Evolutionary conservation across 805 yeast species (phyloP).

Genomic region (Spathaspora hagerdaliae): DNA sequence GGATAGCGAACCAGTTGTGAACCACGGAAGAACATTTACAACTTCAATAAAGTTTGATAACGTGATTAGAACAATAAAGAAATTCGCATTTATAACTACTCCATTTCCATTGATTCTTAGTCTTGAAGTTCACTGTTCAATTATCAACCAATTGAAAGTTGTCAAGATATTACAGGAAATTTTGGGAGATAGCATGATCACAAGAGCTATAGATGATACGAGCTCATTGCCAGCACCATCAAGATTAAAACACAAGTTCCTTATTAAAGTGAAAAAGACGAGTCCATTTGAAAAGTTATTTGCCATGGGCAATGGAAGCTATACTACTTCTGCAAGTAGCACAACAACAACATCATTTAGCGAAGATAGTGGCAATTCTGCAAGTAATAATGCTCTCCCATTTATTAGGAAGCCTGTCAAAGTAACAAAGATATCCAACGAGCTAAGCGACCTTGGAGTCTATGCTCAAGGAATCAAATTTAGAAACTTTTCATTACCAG

Average conservation of each 20-base stretch:
- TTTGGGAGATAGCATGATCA: slow-evolving; percentile 56
- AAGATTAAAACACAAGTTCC: slow-evolving; percentile 62
- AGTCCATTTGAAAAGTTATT: slow-evolving; percentile 14
- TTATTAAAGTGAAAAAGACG: slow-evolving; percentile 75
- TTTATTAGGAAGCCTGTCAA: slow-evolving; percentile 18
- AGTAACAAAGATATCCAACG: slow-evolving; percentile 26
- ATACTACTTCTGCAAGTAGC: slow-evolving; percentile 12
- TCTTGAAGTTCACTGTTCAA: slow-evolving; percentile 76
- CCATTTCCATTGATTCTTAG: slow-evolving; percentile 85
- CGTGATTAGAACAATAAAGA: slow-evolving; percentile 69
- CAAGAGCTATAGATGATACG: slow-evolving; percentile 29
- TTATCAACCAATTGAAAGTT: slow-evolving; percentile 61
- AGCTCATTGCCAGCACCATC: slow-evolving; percentile 65
- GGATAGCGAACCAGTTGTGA: slow-evolving; percentile 70
- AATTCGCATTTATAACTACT: slow-evolving; percentile 84
- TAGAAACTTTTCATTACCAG: slow-evolving; percentile 79
- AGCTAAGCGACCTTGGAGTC: slow-evolving; percentile 60
- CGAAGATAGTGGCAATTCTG: slow-evolving; percentile 27
- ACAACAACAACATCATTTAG: slow-evolving; percentile 39
- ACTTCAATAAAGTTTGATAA: slow-evolving; percentile 63
- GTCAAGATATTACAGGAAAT: slow-evolving; percentile 48
- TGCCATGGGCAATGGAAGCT: slow-evolving; percentile 17
- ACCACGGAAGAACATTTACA: slow-evolving; percentile 86
- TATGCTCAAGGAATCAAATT: slow-evolving; percentile 75
- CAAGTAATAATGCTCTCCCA: slow-evolving; percentile 5